Base-by-base conservation (phyloP, 1,139 yeast genomes). In the Yamadazyma membranifaciens region DNA sequence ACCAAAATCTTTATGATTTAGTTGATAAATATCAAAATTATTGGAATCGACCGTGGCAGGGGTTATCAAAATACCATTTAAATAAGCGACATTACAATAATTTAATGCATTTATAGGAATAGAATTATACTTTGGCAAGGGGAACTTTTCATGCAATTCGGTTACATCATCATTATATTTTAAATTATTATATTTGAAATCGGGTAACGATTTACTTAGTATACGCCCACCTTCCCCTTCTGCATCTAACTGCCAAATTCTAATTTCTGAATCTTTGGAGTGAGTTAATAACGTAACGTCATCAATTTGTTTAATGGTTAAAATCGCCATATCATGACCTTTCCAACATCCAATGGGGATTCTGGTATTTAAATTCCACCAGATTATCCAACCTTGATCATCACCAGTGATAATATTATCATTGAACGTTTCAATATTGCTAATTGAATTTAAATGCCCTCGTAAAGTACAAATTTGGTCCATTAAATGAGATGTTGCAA, bases 91-190 rank as follows among this genome's bases (percentile, higher is more conserved):
- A 49, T 80, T 80, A 45, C 81, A 67, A 51, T 76, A 81, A 51
- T 80, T 80, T 47, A 80, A 59, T 1, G 80, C 57, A 53, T 81
- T 81, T 15, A 78, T 77, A 0, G 85, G 84, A 40, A 78, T 56
- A 27, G 70, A 69, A 40, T 65, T 37, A 37, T 31, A 43, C 6
- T 41, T 37, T 3, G 64, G 64, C 13, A 41, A 15, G 14, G 60
- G 59, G 35, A 38, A 55, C 12, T 40, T 33, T 15, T 30, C 24
- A 7, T 39, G 25, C n/a, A 50, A 39, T 11, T 43, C 43, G 3
- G 37, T 12, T 3, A 40, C 37, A 29, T 49, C 46, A 38, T 48
- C 46, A 28, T 45, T 36, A 26, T 47, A 46, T 6, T 39, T 41
- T 14, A 49, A 11, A 9, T 45, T 47, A 46, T 47, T 49, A 33